Evolutionary conservation across 2,329 filamentous ascomycete species (phyloP).

Genomic region (Fusarium sp.): DNA sequence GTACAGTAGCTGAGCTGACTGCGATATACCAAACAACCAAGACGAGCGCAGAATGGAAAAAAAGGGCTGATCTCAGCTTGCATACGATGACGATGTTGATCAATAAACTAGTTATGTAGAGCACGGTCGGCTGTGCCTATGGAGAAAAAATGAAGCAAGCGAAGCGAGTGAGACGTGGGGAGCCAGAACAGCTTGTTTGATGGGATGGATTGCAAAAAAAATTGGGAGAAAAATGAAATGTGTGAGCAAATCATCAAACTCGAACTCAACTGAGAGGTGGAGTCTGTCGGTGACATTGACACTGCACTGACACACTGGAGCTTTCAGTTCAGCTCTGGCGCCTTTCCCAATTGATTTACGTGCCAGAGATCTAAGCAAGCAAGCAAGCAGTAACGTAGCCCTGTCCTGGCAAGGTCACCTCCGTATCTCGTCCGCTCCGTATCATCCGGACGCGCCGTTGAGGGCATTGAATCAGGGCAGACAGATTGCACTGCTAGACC

Average conservation of each 20-base stretch:
- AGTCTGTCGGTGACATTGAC: background rate
- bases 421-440: conserved; percentile 31
- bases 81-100: background rate
- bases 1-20: conserved; percentile 7
- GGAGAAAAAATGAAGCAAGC: background rate
- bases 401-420: conserved; percentile 13
- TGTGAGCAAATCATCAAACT: conserved; percentile 12
- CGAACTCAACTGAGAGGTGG: conserved; percentile 19
- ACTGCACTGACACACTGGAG: no score
- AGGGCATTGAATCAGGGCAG: conserved; percentile 9
- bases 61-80: no score
- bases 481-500: background rate
- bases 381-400: background rate
- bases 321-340: conserved; percentile 23
- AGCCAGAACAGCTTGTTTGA: conserved; percentile 10
- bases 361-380: conserved; percentile 11
- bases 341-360: conserved; percentile 6
- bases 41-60: background rate
- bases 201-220: conserved; percentile 28
- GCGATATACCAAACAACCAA: background rate
- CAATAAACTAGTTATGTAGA: background rate
- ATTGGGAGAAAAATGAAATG: conserved; percentile 13
- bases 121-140: background rate
- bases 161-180: conserved; percentile 16
- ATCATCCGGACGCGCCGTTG: conserved; percentile 26